A percentile compares a stretch with the other conserved stretches of the same genome.
Evolutionary conservation across 1,284 basidiomycete genomes (phyloP).

Genomic region (Ustilago bromivora): DNA sequence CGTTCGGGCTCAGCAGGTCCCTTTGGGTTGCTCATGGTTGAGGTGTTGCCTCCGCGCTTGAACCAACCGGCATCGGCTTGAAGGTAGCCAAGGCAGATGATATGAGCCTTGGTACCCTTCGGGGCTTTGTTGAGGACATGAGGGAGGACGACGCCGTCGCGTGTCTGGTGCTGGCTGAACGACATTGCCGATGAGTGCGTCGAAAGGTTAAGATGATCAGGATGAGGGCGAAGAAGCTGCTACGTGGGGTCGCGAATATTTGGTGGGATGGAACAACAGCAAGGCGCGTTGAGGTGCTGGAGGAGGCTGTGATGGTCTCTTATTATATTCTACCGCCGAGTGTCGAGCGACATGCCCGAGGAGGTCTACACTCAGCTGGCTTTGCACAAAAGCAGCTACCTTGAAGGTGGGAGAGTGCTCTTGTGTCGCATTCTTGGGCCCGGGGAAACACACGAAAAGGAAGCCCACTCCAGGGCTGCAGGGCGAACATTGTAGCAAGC

Average conservation of each 20-base stretch:
- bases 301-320: too few relatives aligned
- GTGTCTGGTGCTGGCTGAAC: conserved; percentile 48
- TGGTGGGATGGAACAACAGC: neutral
- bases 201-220: neutral
- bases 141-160: conserved; percentile 53
- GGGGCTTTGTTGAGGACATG: conserved; percentile 57
- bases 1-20: conserved; percentile 46
- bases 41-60: conserved; percentile 62
- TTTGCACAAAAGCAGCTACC: neutral
- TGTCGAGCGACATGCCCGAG: neutral
- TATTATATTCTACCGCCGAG: neutral
- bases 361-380: neutral
- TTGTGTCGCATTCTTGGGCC: neutral
- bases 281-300: neutral
- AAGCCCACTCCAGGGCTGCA: neutral
- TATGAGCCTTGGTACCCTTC: conserved; percentile 61
- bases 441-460: conserved; percentile 8
- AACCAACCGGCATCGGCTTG: conserved; percentile 65
- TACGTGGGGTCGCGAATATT: neutral
- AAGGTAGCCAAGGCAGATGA: conserved; percentile 64
- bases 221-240: neutral
- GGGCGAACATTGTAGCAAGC: neutral
- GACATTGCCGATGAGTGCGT: conserved; percentile 12
- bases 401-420: neutral
- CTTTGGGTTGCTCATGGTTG: conserved; percentile 43